Base-by-base conservation (phyloP, 2,329 filamentous ascomycete genomes). In the Paramyrothecium roridum region DNA sequence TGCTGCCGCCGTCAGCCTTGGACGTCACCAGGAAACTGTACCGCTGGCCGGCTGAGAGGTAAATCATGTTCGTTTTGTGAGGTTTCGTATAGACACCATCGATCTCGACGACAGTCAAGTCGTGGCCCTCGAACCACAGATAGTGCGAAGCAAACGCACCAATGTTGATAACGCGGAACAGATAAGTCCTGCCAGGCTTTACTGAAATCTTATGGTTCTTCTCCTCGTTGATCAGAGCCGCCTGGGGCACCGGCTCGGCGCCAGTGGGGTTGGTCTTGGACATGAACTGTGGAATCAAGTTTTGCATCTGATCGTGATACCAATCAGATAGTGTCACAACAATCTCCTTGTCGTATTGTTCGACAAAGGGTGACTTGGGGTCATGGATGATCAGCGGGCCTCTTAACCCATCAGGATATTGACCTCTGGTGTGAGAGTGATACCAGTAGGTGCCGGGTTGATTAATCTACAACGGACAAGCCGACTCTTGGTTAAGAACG, bases 401-500 rank as follows among this genome's bases (percentile, higher is more conserved):
- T 21, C 87, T 79, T 7, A 89, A 75, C 12, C 88, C 88, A 66
- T 91, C 88, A 2, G 87, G 86, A 59, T 90, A 90, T 66, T 89
- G 87, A 22, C 80, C 85, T 58, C 79, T 77, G 21, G 80, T 79
- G 65, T 91, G 88, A 4, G 85, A 88, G 67, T 91, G 88, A 61
- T 92, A 93, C 89, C 89, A 92, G 70, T 90, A 92, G 1, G 88
- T 90, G 26, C 89, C 89, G 0, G 86, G 80, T 73, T 90, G 87
- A 50, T 84, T 65, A 54, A 80, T 69, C 87, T 80, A 22, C 21
- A 23, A 6, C 46, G 26, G 10, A 4, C 6, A 30, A 30, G 6
- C 26, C 26, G 26, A 48, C 21, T 8, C 3, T 16, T 21, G 13
- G 22, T n/a, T 22, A 50, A 26, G 26, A 4, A n/a, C 7, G 13